Conservation (phyloP, 192 early-diverging fungal genomes). For the Geranomyces variabilis region DNA sequence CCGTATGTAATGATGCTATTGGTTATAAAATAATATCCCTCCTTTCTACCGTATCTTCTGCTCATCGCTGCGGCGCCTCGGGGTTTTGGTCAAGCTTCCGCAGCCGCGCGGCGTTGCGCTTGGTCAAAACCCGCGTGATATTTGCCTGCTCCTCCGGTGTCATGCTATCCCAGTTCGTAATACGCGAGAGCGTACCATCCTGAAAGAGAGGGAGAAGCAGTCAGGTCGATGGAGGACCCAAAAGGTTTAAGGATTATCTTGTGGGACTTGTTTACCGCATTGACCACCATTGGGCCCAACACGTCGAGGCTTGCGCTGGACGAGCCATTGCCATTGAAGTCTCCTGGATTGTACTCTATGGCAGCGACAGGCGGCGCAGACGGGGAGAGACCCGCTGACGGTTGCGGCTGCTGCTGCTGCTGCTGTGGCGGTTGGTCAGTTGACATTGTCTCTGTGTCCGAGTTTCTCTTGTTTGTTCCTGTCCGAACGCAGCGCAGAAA, state of each 20-base stretch:
- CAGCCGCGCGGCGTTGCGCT: conserved; percentile 43
- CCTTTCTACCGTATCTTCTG: neutral
- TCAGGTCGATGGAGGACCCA: too few species aligned
- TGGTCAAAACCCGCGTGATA: conserved; percentile 42
- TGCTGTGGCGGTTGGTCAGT: neutral
- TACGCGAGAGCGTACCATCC: conserved; percentile 51
- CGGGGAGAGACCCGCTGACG: neutral
- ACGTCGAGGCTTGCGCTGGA: conserved; percentile 22
- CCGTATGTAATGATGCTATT: too few species aligned
- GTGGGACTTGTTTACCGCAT: too few species aligned
- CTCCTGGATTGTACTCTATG: neutral
- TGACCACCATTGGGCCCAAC: conserved; percentile 41
- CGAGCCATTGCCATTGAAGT: neutral
- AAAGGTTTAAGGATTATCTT: too few species aligned
- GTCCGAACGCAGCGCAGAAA: too few species aligned
- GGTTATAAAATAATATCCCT: too few species aligned
- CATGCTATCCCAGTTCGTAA: conserved; percentile 49
- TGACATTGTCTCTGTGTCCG: neutral
- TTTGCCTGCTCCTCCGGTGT: conserved; percentile 40
- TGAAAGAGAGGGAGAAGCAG: conserved; percentile 8
- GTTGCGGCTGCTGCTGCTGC: neutral
- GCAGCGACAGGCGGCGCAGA: neutral
- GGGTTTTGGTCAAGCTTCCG: conserved; percentile 26
- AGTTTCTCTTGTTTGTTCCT: neutral
- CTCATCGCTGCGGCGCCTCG: neutral